Percentiles rank a stretch among this genome's conserved stretches.
phyloP scores from a whole-genome alignment of 2,329 filamentous ascomycete species.

The Phialocephala subalpina region DNA sequence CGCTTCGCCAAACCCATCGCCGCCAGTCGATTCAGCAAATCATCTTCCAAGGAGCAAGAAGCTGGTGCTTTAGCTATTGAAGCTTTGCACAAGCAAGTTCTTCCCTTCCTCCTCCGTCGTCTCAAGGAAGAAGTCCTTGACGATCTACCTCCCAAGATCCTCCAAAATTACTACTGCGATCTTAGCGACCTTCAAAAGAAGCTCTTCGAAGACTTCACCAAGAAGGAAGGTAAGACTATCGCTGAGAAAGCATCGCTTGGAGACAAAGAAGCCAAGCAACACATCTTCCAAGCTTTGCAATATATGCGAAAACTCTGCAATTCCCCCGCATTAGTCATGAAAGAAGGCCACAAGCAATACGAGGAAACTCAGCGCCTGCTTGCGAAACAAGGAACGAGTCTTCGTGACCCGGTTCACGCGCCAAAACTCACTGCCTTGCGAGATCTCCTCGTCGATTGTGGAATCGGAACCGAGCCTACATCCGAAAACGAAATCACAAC shows the following conservation, averaged over 20 bases:
- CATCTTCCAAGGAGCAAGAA: slow-evolving; percentile 98
- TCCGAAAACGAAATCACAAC: slow-evolving; percentile 62
- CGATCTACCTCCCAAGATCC: slow-evolving; percentile 95
- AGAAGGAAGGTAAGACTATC: slow-evolving; percentile 89
- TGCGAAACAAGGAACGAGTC: slow-evolving; percentile 77
- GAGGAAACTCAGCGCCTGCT: slow-evolving; percentile 86
- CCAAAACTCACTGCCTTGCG: slow-evolving; percentile 91
- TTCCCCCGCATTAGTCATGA: slow-evolving; percentile 94
- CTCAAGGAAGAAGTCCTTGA: slow-evolving; percentile 98
- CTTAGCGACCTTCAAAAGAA: slow-evolving; percentile 93
- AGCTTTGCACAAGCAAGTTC: slow-evolving; percentile 96
- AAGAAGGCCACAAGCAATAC: slow-evolving; percentile 90
- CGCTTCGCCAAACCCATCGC: slow-evolving; percentile 91
- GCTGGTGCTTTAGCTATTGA: slow-evolving; percentile 95
- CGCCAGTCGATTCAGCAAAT: slow-evolving; percentile 93
- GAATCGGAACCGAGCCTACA: slow-evolving; percentile 77
- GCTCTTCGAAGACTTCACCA: slow-evolving; percentile 95
- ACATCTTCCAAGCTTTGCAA: slow-evolving; percentile 98
- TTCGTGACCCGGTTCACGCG: slow-evolving; percentile 87
- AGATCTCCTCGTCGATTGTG: slow-evolving; percentile 96
- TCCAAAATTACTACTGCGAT: slow-evolving; percentile 99
- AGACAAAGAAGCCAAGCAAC: slow-evolving; percentile 94
- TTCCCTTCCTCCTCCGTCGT: slow-evolving; percentile 94
- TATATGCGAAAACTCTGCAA: slow-evolving; percentile 99
- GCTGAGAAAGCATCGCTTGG: slow-evolving; percentile 82